Evolutionary conservation across 2,329 filamentous ascomycete genomes (phyloP).

Genomic region (Ceratocystis harringtonii): DNA sequence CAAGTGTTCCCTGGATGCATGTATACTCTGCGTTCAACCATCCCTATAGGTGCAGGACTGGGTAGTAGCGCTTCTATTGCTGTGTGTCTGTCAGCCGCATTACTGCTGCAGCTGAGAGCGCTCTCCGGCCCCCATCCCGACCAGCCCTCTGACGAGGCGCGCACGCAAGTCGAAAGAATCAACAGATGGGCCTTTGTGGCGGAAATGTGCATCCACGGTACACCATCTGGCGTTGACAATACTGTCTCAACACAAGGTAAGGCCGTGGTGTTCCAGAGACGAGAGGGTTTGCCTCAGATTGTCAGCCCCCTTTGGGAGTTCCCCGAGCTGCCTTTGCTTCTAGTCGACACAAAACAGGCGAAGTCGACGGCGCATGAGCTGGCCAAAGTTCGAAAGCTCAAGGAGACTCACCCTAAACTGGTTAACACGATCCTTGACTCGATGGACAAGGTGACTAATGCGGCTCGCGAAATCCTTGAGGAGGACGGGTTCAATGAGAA

Average conservation of each 20-base stretch:
- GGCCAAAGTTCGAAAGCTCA: slow-evolving; percentile 64
- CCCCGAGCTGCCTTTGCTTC: slow-evolving; percentile 74
- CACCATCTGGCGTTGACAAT: slow-evolving; percentile 92
- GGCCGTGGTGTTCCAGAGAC: slow-evolving; percentile 75
- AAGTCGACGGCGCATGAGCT: slow-evolving; percentile 80
- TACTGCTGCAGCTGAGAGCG: slow-evolving; percentile 76
- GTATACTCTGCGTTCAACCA: slow-evolving; percentile 84
- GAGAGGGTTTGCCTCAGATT: slow-evolving; percentile 23
- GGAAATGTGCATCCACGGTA: slow-evolving; percentile 95
- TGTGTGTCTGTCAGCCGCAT: slow-evolving; percentile 71
- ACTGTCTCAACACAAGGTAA: slow-evolving; percentile 89
- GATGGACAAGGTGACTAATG: slow-evolving; percentile 57
- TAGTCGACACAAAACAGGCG: slow-evolving; percentile 77
- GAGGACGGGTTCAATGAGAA: slow-evolving; percentile 52
- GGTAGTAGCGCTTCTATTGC: slow-evolving; percentile 90
- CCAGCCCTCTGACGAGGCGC: slow-evolving; percentile 75
- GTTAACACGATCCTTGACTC: slow-evolving; percentile 70
- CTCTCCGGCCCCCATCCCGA: slow-evolving; percentile 84
- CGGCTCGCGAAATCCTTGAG: slow-evolving; percentile 39
- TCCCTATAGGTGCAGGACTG: slow-evolving; percentile 80
- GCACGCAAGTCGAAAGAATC: slow-evolving; percentile 81
- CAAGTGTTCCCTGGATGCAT: slow-evolving; percentile 65
- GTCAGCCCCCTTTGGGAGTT: slow-evolving; percentile 73
- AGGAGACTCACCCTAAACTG: slow-evolving; percentile 56
- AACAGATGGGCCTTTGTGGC: slow-evolving; percentile 96